Evolutionary conservation across 139 green algal species (phyloP), one percentile per base, ranked within the genome.

Genomic region (Chlorella vulgaris): DNA sequence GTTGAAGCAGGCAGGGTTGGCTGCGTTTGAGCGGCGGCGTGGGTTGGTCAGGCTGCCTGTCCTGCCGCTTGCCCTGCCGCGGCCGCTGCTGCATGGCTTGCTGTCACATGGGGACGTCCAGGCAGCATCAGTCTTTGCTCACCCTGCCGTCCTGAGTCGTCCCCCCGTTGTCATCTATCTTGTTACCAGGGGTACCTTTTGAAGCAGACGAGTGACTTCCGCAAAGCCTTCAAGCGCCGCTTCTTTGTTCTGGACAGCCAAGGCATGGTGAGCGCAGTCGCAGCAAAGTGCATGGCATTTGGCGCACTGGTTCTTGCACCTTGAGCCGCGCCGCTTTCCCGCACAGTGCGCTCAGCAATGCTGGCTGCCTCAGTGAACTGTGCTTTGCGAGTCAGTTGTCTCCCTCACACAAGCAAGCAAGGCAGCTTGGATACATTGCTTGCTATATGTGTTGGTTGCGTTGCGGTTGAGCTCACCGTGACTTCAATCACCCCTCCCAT

Each of bases 181-280:
- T 21, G n/a, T 42, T 43, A 35, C 62, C 78, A 83, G 78, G 94
- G 94, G 33, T 97, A 96, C 83, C 79, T 98, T 42, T 85, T 91
- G 38, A 98, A 98, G 85, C 76, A 85, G 69, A 83, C 50, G 35
- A 84, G 69, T 68, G 88, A 90, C 70, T 85, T 92, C 69, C 81
- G 84, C 38, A 75, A 69, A 5, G 91, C 95, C 43, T 97, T 90
- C 91, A 95, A 96, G 85, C 86, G 92, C 42, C 88, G 95, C 39
- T 98, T 95, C 88, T 98, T 98, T 78, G 92, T 97, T 53, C 86
- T 98, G 31, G 95, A 98, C 88, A 88, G 74, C 62, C 68, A 77
- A 2, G 93, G 92, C 28, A 84, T 90, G 78, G 86, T 95, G 39
- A 93, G 91, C 82, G n/a, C n/a, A n/a, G n/a, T n/a, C n/a, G n/a